Base-by-base conservation (phyloP, 164 flowering plant genomes). In the Chimonanthus salicifolius region DNA sequence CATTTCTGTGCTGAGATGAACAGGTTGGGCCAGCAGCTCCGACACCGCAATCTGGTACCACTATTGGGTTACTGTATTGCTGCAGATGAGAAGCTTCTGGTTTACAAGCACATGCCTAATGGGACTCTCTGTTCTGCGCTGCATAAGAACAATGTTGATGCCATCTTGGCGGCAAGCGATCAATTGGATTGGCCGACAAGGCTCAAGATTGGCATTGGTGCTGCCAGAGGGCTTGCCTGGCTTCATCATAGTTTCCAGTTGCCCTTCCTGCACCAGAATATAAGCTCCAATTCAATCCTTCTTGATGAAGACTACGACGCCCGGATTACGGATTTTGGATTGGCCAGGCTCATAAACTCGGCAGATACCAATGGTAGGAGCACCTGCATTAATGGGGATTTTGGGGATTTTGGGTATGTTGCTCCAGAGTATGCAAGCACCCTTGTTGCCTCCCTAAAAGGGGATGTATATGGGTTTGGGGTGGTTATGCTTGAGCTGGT, bases 21-120 rank as follows among this genome's bases (percentile, higher is more conserved):
- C 62, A 76, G 85, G 64, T 78, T 90, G 58, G 92, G 95, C 48
- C 75, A 66, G n/a, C 86, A 85, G 74, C 82, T 87, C 7, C 86
- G 92, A 77, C 94, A 90, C 69, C 94, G 91, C 8, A 90, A 90
- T 80, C 78, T 90, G 81, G 91, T 86, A 18, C 94, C 94, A 0
- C 74, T 90, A 16, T 72, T 90, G 71, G 94, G 94, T 16, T 90
- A 84, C 78, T 90, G 94, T 71, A 73, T 79, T 3, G 91, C 84
- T 63, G 87, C 78, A 71, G 85, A 86, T 44, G 95, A 90, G 84
- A 87, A 82, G 80, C 83, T 90, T n/a, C 76, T 90, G 81, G 92
- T 90, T 51, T 90, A 88, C 65, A 90, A 89, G 75, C 80, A 86
- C 74, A 86, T 90, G 91, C 82, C 87, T 7, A 84, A 82, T 78